Evolutionary conservation across 257 asterid species (phyloP).

Genomic region (Solanum virginianum): DNA sequence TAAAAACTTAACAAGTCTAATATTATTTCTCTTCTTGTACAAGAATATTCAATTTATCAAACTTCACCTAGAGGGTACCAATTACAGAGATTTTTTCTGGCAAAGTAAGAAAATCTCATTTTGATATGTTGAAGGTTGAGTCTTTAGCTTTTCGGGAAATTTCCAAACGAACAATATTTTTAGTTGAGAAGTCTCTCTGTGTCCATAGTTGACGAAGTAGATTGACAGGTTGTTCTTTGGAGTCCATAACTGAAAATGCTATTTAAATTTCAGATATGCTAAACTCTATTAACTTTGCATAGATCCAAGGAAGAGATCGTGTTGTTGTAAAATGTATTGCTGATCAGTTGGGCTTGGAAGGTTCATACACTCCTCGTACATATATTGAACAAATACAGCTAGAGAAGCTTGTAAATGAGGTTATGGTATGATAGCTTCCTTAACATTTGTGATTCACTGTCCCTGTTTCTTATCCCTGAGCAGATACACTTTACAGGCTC

Average conservation of each 20-base stretch:
- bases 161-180: no score
- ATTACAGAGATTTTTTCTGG: neutral
- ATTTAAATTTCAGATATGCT: neutral
- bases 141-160: neutral
- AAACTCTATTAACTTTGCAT: neutral
- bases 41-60: neutral
- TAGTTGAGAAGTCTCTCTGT: neutral
- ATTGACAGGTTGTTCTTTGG: neutral
- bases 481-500: slow-evolving; percentile 47
- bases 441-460: neutral
- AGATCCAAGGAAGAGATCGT: slow-evolving; percentile 98
- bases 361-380: slow-evolving; percentile 82
- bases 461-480: neutral
- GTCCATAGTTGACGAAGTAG: neutral
- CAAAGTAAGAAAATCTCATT: neutral
- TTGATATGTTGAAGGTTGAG: neutral
- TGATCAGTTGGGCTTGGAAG: slow-evolving; percentile 77
- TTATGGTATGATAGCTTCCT: slow-evolving; percentile 54
- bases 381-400: slow-evolving; percentile 95
- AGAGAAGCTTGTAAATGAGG: slow-evolving; percentile 89
- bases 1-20: neutral
- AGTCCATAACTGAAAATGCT: neutral
- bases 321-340: slow-evolving; percentile 48
- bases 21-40: neutral
- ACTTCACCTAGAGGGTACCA: neutral